Conservation (phyloP, 179 eudicot genomes). For the Carnegiea gigantea region DNA sequence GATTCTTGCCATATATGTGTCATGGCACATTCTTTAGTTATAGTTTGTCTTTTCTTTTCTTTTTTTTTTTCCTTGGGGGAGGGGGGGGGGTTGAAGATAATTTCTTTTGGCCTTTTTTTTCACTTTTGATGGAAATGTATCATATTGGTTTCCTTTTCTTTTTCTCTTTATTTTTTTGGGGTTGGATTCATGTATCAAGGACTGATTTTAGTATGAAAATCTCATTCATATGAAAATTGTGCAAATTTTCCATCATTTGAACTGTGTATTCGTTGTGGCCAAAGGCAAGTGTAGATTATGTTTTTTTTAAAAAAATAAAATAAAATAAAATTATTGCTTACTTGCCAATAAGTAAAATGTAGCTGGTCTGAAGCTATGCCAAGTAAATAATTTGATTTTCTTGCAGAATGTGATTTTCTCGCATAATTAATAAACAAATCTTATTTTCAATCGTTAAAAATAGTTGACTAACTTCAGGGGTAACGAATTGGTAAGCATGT, state of each 20-base stretch:
- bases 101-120: neutral
- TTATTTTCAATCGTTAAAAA: neutral
- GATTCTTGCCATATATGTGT: constrained; percentile 24
- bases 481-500: neutral
- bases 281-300: no score
- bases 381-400: no score
- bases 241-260: neutral
- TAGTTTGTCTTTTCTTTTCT: neutral
- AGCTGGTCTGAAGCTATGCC: no score
- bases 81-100: neutral
- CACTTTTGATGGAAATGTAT: neutral
- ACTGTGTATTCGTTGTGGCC: no score
- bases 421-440: no score
- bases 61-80: neutral
- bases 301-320: no score
- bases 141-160: neutral
- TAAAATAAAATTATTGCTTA: no score
- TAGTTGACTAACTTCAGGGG: neutral
- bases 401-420: no score
- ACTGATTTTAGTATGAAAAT: constrained; percentile 27
- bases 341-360: no score
- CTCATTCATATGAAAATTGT: constrained; percentile 26
- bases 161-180: neutral
- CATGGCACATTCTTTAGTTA: constrained; percentile 18
- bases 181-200: constrained; percentile 3